A percentile compares a stretch with the other conserved stretches of the same genome.
These are phyloP conservation scores for Capillidium heterosporum DNA, from an alignment of 371 early-diverging fungal species.

Conservation along the genomic window DNA sequence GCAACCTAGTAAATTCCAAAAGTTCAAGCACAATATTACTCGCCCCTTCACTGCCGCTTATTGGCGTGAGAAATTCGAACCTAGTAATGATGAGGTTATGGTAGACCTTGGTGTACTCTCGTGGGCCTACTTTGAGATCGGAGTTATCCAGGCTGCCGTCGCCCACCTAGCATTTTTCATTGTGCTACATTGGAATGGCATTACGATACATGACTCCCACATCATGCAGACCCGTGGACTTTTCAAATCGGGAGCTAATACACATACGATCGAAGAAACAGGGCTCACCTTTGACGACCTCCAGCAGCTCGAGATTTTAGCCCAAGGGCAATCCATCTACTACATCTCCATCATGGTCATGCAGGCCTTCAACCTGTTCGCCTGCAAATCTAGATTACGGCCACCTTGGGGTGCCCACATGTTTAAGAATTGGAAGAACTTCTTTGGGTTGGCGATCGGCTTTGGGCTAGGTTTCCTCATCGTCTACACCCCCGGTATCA, in stretches of 20 bases:
- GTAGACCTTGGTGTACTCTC: constrained; percentile 65
- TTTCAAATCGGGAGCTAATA: constrained; percentile 26
- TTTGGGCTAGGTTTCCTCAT: constrained; percentile 35
- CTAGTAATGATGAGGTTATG: constrained; percentile 58
- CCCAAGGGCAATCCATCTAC: constrained; percentile 57
- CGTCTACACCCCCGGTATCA: constrained; percentile 67
- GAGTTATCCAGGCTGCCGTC: constrained; percentile 62
- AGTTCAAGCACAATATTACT: constrained; percentile 15
- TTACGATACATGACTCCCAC: constrained; percentile 11
- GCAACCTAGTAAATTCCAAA: constrained; percentile 14
- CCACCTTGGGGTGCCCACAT: constrained; percentile 61
- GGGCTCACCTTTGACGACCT: constrained; percentile 21
- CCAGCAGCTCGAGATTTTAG: constrained; percentile 31
- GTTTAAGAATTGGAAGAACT: constrained; percentile 54
- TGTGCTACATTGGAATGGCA: constrained; percentile 27
- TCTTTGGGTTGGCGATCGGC: constrained; percentile 40
- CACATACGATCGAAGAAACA: constrained; percentile 15
- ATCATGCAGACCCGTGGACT: constrained; percentile 10
- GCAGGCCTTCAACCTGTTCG: constrained; percentile 85
- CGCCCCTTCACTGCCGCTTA: constrained; percentile 27
- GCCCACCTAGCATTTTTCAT: constrained; percentile 55
- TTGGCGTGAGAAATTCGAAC: constrained; percentile 41
- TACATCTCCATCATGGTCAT: constrained; percentile 62
- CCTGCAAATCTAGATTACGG: constrained; percentile 61
- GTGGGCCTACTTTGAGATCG: constrained; percentile 80